A percentile compares a stretch with the other conserved stretches of the same genome.
phyloP scores from a whole-genome alignment of 2,329 filamentous ascomycete species.

The Penicillium sp. region DNA sequence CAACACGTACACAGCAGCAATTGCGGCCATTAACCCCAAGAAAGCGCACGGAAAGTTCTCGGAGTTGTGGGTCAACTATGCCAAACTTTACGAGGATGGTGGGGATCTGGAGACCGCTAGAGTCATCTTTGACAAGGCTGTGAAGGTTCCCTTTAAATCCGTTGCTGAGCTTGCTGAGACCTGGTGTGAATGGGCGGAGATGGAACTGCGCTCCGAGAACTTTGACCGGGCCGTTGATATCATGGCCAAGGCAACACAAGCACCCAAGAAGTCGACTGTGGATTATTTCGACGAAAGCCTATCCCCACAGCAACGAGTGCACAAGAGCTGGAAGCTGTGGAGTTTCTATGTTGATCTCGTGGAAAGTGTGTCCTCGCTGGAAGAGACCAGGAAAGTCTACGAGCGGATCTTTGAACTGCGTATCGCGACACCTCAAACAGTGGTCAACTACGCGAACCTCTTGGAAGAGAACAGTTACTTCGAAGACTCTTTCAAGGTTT shows the following conservation, averaged over 20 bases:
- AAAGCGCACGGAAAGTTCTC: conserved; percentile 92
- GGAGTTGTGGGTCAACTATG: conserved; percentile 94
- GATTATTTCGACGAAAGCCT: conserved; percentile 97
- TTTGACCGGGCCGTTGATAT: conserved; percentile 93
- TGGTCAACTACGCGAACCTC: conserved; percentile 97
- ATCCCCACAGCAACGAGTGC: conserved; percentile 91
- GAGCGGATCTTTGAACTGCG: conserved; percentile 97
- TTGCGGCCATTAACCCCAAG: conserved; percentile 89
- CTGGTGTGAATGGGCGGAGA: conserved; percentile 99
- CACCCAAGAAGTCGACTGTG: conserved; percentile 96
- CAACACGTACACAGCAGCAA: conserved; percentile 91
- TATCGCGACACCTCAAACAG: conserved; percentile 95
- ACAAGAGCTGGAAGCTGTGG: conserved; percentile 99
- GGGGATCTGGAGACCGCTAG: conserved; percentile 82
- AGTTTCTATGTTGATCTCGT: conserved; percentile 98
- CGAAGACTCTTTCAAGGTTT: conserved; percentile 97
- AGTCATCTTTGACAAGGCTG: conserved; percentile 94
- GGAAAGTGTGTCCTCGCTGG: conserved; percentile 86
- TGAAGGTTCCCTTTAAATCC: conserved; percentile 96
- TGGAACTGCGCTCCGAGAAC: conserved; percentile 94
- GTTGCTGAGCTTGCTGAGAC: conserved; percentile 96
- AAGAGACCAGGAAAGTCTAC: conserved; percentile 92
- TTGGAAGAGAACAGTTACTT: conserved; percentile 93
- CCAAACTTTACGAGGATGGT: conserved; percentile 91
- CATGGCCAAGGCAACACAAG: conserved; percentile 95